These are phyloP conservation scores for Daldinia sp. DNA, from an alignment of 2,329 filamentous ascomycete species.

Conservation along the genomic window DNA sequence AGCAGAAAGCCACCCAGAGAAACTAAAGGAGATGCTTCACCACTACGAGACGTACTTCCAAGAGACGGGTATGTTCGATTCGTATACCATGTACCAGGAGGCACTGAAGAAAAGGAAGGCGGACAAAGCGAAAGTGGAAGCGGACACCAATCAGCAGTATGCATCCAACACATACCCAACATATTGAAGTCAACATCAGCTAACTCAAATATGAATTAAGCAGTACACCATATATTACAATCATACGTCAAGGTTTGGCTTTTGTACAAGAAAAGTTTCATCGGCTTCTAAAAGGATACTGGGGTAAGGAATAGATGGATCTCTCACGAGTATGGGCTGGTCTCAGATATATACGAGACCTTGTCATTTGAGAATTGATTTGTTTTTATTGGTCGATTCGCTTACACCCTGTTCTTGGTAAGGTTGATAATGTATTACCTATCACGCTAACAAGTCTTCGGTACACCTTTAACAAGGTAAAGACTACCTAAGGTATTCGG, in stretches of 20 bases:
- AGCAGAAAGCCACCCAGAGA: constrained; percentile 32
- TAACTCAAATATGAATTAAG: not conserved
- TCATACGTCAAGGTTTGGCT: constrained; percentile 17
- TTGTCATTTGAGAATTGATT: not conserved
- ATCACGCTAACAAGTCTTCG: not conserved
- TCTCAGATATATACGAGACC: not conserved
- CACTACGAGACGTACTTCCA: constrained; percentile 42
- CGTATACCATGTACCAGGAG: constrained; percentile 38
- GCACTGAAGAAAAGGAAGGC: constrained; percentile 31
- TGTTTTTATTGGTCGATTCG: not conserved
- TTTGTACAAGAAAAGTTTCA: constrained; percentile 22
- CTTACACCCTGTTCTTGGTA: not conserved
- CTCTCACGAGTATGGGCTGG: not conserved
- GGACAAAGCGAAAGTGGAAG: not conserved
- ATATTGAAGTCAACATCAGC: not conserved
- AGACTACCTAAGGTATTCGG: not conserved
- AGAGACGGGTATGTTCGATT: constrained; percentile 44
- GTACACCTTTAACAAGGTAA: too few relatives aligned
- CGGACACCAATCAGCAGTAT: constrained; percentile 17
- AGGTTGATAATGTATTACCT: not conserved
- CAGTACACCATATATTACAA: constrained; percentile 16
- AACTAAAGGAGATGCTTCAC: constrained; percentile 36
- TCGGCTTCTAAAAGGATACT: constrained; percentile 26
- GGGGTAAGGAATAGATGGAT: constrained; percentile 19
- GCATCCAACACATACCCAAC: not conserved